Evolutionary conservation across 345 rosid species (phyloP).

Genomic region (Barbarea vulgaris): DNA sequence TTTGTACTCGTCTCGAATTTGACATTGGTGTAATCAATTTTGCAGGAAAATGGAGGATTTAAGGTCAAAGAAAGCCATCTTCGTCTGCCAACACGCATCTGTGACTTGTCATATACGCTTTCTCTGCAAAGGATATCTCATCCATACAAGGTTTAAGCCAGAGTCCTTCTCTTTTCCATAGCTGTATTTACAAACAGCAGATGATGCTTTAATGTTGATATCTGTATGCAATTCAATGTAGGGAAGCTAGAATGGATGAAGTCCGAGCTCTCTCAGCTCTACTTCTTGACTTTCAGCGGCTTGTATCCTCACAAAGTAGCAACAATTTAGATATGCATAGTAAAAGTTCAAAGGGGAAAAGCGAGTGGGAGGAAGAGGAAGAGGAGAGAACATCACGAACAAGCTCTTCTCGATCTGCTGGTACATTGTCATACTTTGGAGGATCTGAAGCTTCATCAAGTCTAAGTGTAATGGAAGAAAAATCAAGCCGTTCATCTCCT

Average conservation of each 20-base stretch:
- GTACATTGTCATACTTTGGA: slow-evolving; percentile 39
- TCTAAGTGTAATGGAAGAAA: slow-evolving; percentile 32
- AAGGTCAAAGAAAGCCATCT: slow-evolving; percentile 76
- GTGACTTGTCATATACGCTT: slow-evolving; percentile 68
- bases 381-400: slow-evolving; percentile 44
- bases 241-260: slow-evolving; percentile 51
- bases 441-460: slow-evolving; percentile 43
- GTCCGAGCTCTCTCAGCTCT: slow-evolving; percentile 42
- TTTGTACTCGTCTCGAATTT: neutral
- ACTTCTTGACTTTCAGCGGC: slow-evolving; percentile 34
- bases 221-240: slow-evolving; percentile 32
- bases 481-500: slow-evolving; percentile 49
- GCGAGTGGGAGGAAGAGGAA: slow-evolving; percentile 26
- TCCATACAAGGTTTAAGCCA: slow-evolving; percentile 59
- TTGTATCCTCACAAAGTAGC: slow-evolving; percentile 33
- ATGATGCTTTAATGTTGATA: slow-evolving; percentile 27
- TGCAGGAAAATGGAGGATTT: slow-evolving; percentile 69
- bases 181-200: slow-evolving; percentile 14
- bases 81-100: slow-evolving; percentile 56
- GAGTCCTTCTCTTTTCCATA: neutral
- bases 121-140: slow-evolving; percentile 64
- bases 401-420: slow-evolving; percentile 45
- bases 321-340: slow-evolving; percentile 45
- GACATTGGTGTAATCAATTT: slow-evolving; percentile 19
- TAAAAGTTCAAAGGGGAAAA: slow-evolving; percentile 35